phyloP scores from a whole-genome alignment of 2,329 filamentous ascomycete species.

The Penicillium sp. region DNA sequence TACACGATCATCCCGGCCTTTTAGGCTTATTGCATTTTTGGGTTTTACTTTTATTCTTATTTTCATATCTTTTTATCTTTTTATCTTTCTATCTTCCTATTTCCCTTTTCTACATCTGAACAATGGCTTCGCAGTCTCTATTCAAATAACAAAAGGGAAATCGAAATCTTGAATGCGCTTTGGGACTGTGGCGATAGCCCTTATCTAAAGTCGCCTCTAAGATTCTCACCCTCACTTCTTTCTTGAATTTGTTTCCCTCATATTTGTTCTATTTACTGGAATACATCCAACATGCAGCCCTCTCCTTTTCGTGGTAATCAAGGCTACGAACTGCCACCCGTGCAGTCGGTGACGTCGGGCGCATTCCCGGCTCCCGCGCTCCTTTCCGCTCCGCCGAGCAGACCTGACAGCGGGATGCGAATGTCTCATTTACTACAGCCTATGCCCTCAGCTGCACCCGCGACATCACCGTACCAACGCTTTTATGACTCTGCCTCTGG shows the following conservation, averaged over 20 bases:
- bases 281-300: slow-evolving; percentile 32
- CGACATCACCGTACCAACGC: slow-evolving; percentile 35
- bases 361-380: slow-evolving; percentile 33
- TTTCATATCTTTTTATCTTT: not conserved
- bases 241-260: not conserved
- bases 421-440: slow-evolving; percentile 46
- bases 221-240: not conserved
- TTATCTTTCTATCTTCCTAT: not conserved
- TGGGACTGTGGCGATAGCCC: slow-evolving; percentile 4
- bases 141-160: slow-evolving; percentile 1
- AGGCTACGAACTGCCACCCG: slow-evolving; percentile 37
- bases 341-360: slow-evolving; percentile 38
- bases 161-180: not conserved
- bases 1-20: slow-evolving; percentile 11
- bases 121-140: not conserved
- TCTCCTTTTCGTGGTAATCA: slow-evolving; percentile 34
- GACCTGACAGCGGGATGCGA: slow-evolving; percentile 41
- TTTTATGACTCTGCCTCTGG: slow-evolving; percentile 43
- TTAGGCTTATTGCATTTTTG: not conserved
- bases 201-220: not conserved
- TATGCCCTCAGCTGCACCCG: slow-evolving; percentile 27
- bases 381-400: slow-evolving; percentile 41
- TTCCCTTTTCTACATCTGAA: slow-evolving; percentile 5
- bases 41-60: not conserved
- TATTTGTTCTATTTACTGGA: not conserved